Percentiles rank a stretch among this genome's conserved stretches.
Conservation (phyloP, 352 stramenopile species). For the Pythium brassicae region DNA sequence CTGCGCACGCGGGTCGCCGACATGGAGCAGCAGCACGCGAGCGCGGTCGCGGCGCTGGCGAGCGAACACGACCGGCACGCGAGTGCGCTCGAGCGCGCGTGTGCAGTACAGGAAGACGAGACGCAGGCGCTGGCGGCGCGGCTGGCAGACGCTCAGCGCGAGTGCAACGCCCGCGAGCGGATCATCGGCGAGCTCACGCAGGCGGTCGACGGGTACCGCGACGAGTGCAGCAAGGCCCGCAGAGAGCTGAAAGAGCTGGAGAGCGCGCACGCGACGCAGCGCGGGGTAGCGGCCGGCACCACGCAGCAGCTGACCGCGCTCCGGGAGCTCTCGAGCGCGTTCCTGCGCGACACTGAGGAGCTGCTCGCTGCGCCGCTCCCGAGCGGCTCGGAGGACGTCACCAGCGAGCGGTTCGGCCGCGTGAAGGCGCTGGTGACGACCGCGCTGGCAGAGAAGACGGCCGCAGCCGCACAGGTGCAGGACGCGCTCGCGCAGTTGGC, state of each 20-base stretch:
- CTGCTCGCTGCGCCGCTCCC: neutral
- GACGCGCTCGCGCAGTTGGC: slow-evolving; percentile 18
- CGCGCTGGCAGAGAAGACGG: neutral
- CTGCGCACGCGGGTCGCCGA: slow-evolving; percentile 2
- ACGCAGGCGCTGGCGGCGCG: slow-evolving; percentile 1
- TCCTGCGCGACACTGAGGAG: slow-evolving; percentile 4
- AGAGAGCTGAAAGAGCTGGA: slow-evolving; percentile 1
- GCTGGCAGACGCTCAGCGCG: slow-evolving; percentile 1
- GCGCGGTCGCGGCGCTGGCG: slow-evolving; percentile 3
- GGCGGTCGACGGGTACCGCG: slow-evolving; percentile 6
- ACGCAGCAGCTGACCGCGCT: neutral
- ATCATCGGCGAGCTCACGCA: slow-evolving; percentile 11
- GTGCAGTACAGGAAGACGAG: neutral
- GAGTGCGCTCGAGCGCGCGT: slow-evolving; percentile 4
- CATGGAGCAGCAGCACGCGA: slow-evolving; percentile 1
- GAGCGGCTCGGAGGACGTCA: neutral
- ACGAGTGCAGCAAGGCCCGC: neutral
- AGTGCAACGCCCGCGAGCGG: neutral
- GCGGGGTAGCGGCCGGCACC: too few species aligned
- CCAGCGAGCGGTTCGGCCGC: slow-evolving; percentile 1
- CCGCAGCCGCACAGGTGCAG: slow-evolving; percentile 8
- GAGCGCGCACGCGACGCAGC: too few species aligned
- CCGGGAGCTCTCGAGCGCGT: neutral
- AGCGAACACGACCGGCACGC: neutral
- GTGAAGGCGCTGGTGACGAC: neutral